Evolutionary conservation across 2,329 filamentous ascomycete species (phyloP).

Genomic region (Sporothrix sp.): DNA sequence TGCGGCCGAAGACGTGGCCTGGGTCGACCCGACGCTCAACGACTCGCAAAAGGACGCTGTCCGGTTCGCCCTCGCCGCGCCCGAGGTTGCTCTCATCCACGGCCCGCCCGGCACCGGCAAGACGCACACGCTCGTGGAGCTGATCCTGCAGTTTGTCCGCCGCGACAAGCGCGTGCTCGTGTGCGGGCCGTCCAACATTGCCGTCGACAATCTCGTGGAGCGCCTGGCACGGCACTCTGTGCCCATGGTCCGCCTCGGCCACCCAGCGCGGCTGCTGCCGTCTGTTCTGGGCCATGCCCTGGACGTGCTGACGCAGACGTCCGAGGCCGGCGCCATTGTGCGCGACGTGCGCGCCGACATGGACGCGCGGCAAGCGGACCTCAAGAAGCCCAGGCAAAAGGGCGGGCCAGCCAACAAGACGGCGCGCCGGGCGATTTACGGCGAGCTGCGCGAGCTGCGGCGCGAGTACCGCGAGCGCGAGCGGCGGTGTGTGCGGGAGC

Average conservation of each 20-base stretch:
- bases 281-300: slow-evolving; percentile 83
- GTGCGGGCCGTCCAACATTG: slow-evolving; percentile 95
- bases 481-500: slow-evolving; percentile 63
- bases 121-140: slow-evolving; percentile 89
- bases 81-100: slow-evolving; percentile 82
- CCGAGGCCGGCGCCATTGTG: slow-evolving; percentile 80
- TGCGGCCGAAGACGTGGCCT: slow-evolving; percentile 39
- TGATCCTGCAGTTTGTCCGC: slow-evolving; percentile 82
- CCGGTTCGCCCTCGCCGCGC: slow-evolving; percentile 72
- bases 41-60: slow-evolving; percentile 60
- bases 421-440: slow-evolving; percentile 69
- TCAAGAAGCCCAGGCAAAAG: slow-evolving; percentile 64
- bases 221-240: slow-evolving; percentile 75
- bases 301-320: slow-evolving; percentile 82
- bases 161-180: slow-evolving; percentile 68
- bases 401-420: slow-evolving; percentile 31
- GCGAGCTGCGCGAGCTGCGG: slow-evolving; percentile 71
- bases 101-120: slow-evolving; percentile 96
- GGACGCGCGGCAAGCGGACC: slow-evolving; percentile 79
- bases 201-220: slow-evolving; percentile 96
- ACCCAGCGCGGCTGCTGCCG: slow-evolving; percentile 81
- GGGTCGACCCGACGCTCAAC: slow-evolving; percentile 54
- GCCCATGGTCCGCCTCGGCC: slow-evolving; percentile 79
- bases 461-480: slow-evolving; percentile 86
- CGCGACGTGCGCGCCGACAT: slow-evolving; percentile 86